phyloP scores from a whole-genome alignment of 345 rosid genomes.

The Brassica nigra region DNA sequence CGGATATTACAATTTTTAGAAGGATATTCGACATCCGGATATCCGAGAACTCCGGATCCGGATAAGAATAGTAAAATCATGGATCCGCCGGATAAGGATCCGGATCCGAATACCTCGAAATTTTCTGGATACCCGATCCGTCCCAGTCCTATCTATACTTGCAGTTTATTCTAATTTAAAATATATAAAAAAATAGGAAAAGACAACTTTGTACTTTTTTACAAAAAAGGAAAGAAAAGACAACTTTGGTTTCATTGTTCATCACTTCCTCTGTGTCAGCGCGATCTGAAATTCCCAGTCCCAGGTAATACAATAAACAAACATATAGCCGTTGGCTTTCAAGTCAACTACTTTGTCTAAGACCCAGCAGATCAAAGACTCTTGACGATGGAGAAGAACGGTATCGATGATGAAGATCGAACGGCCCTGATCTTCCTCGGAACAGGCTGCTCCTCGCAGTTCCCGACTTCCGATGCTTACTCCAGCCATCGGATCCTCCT shows the following conservation, averaged over 20 bases:
- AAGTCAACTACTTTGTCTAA: constrained; percentile 16
- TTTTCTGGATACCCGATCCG: too few relatives aligned
- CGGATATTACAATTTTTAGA: too few relatives aligned
- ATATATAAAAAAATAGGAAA: background rate
- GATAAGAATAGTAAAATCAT: too few relatives aligned
- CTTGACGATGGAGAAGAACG: constrained; percentile 28
- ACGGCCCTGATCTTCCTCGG: constrained; percentile 90
- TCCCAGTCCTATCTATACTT: background rate
- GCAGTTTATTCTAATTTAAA: background rate
- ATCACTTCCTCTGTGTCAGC: background rate
- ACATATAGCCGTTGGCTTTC: constrained; percentile 27
- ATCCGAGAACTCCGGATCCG: too few relatives aligned
- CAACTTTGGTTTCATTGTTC: background rate
- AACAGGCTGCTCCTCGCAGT: constrained; percentile 95
- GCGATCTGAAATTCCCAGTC: constrained; percentile 21
- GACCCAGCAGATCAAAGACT: constrained; percentile 4
- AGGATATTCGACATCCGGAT: too few relatives aligned
- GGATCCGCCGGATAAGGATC: too few relatives aligned
- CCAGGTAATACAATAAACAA: constrained; percentile 26
- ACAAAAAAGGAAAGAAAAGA: background rate
- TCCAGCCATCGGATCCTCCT: constrained; percentile 90
- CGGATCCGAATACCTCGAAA: too few relatives aligned
- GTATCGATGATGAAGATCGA: constrained; percentile 20
- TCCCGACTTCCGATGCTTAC: constrained; percentile 85
- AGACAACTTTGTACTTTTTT: too few relatives aligned